These are phyloP conservation scores for Agroathelia rolfsii DNA, from an alignment of 1,284 basidiomycete species.

Conservation along the genomic window DNA sequence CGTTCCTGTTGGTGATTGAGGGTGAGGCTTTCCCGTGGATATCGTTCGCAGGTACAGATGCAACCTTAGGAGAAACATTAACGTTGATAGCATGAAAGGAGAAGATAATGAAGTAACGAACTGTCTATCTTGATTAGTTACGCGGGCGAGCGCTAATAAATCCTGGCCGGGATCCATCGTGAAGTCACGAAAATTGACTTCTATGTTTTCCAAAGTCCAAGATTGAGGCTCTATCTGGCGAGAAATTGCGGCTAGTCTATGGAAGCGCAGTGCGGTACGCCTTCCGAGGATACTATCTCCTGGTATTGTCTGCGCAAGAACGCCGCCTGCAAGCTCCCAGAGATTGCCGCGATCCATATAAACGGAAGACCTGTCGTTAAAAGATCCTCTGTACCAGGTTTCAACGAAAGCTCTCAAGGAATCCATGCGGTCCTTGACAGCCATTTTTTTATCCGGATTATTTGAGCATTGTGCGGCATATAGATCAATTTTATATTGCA, in stretches of 20 bases:
- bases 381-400: no score
- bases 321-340: conserved; percentile 54
- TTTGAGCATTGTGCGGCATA: no score
- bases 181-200: conserved; percentile 42
- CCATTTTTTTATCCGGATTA: no score
- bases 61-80: conserved; percentile 11
- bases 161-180: conserved; percentile 54
- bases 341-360: no score
- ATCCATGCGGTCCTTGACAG: no score
- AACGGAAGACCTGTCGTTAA: no score
- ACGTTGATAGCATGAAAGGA: conserved; percentile 2
- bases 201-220: conserved; percentile 36
- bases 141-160: conserved; percentile 40
- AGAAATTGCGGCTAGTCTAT: conserved; percentile 37
- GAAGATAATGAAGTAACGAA: no score
- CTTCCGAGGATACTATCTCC: no score
- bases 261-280: conserved; percentile 28
- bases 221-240: conserved; percentile 34
- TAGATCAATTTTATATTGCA: no score
- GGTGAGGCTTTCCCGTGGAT: conserved; percentile 37
- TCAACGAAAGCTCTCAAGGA: no score
- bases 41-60: conserved; percentile 36
- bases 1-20: conserved; percentile 23
- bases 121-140: conserved; percentile 3
- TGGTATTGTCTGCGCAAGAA: conserved; percentile 44